Base-by-base conservation (phyloP, 2,329 filamentous ascomycete species). In the Colletotrichum spinosum region DNA sequence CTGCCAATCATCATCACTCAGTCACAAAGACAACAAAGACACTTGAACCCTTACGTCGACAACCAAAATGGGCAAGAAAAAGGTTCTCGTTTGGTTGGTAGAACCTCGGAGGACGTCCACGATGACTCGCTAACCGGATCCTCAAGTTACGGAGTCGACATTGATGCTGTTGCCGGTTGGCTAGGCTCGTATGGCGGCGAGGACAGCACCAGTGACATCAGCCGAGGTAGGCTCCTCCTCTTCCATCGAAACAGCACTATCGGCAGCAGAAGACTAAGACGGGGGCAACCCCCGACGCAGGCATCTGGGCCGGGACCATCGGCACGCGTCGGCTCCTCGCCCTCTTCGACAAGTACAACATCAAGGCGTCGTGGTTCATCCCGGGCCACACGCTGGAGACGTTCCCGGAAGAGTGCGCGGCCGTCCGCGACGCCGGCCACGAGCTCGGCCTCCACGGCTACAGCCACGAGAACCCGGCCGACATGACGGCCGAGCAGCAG, bases 131-230 rank as follows among this genome's bases (percentile, higher is more conserved):
- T 50, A 11, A 37, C 33, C 11, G 2, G 9, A 8, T 13, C 13
- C 12, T 35, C 37, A 41, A 81, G 85, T 69, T 92, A 92, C 70
- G 88, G 89, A 3, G 88, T 93, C 15, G 90, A 93, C 67, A 89
- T 93, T 42, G 90, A 93, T 69, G 90, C 90, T 15, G 89, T 93
- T 2, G 87, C 90, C 2, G 90, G 90, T 10, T 93, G 91, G 91
- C 81, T 93, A 0, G 91, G 91, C 1, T 91, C 87, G 0, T 93
- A 94, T 71, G 89, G 89, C 12, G 90, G 91, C 44, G 85, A 92
- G 74, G 90, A 93, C 72, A 90, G 86, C 11, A 88, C 86, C 2
- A 91, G 84, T 72, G 91, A 93, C 70, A 92, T 93, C 68, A 90
- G 86, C 72, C 82, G 90, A 82, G 90, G 89, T 86, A 71, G 42